phyloP scores from a whole-genome alignment of 2,329 filamentous ascomycete genomes.

The Falciphora oryzae region DNA sequence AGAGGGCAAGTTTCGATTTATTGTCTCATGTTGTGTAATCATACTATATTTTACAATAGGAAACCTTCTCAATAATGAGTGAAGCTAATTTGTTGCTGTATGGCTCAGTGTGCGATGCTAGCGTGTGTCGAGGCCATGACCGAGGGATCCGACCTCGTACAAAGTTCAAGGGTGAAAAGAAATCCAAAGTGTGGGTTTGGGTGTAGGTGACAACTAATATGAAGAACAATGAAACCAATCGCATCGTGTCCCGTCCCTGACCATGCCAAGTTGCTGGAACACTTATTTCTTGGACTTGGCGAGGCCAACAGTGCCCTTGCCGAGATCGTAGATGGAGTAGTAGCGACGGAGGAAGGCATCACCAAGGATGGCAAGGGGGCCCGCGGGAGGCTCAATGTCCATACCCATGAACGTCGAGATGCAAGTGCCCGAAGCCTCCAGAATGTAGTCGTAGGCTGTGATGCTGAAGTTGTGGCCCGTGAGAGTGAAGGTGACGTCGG shows the following conservation, averaged over 20 bases:
- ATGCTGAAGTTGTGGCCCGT: conserved; percentile 92
- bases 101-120: background rate
- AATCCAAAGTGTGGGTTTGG: background rate
- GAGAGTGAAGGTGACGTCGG: conserved; percentile 87
- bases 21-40: background rate
- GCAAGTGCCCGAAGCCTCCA: conserved; percentile 91
- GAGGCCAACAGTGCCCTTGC: conserved; percentile 81
- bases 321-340: conserved; percentile 96
- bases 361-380: conserved; percentile 90
- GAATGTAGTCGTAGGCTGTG: conserved; percentile 82
- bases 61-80: background rate
- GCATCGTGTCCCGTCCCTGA: background rate
- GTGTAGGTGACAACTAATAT: background rate
- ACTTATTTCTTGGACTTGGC: conserved; percentile 64
- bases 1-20: background rate
- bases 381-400: conserved; percentile 81
- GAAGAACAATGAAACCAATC: background rate
- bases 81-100: background rate
- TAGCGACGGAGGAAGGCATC: conserved; percentile 79
- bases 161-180: background rate
- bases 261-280: background rate
- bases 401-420: conserved; percentile 98
- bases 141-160: background rate
- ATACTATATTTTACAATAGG: conserved; percentile 3
- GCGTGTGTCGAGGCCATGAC: background rate